Conservation (phyloP, 2,329 filamentous ascomycete species). For the Mollisia scopiformis region DNA sequence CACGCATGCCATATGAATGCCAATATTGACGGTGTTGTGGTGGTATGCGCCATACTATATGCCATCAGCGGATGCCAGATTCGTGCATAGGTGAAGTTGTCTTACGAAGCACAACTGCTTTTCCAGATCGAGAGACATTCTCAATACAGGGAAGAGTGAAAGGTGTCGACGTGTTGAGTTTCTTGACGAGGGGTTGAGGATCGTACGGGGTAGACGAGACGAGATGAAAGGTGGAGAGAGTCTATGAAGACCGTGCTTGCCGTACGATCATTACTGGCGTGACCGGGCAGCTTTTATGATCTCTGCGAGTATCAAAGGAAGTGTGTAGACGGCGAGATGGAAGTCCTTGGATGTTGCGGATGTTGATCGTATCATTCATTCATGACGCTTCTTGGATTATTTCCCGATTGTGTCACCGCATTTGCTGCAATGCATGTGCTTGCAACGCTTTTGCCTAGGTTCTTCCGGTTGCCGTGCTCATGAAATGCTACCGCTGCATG, state of each 20-base stretch:
- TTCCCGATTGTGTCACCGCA: not conserved
- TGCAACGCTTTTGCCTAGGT: conserved; percentile 8
- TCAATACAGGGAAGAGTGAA: conserved; percentile 13
- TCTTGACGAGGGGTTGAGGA: too few species aligned
- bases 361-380: conserved; percentile 1
- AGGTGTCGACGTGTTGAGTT: conserved; percentile 9
- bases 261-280: conserved; percentile 18
- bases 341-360: not conserved
- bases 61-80: conserved; percentile 15
- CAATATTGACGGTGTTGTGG: conserved; percentile 75
- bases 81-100: conserved; percentile 18
- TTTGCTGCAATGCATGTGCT: conserved; percentile 2
- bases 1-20: conserved; percentile 80
- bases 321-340: not conserved
- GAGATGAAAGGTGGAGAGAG: conserved; percentile 3
- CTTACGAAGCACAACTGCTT: conserved; percentile 82
- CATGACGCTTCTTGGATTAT: not conserved
- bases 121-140: conserved; percentile 76
- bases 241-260: conserved; percentile 16
- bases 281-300: not conserved
- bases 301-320: not conserved
- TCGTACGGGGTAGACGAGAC: not conserved
- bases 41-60: conserved; percentile 82
- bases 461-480: not conserved
- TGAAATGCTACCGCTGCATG: not conserved